These are phyloP conservation scores for Paramecium bursaria DNA, from an alignment of 73 alveolate genomes.

Conservation along the genomic window DNA sequence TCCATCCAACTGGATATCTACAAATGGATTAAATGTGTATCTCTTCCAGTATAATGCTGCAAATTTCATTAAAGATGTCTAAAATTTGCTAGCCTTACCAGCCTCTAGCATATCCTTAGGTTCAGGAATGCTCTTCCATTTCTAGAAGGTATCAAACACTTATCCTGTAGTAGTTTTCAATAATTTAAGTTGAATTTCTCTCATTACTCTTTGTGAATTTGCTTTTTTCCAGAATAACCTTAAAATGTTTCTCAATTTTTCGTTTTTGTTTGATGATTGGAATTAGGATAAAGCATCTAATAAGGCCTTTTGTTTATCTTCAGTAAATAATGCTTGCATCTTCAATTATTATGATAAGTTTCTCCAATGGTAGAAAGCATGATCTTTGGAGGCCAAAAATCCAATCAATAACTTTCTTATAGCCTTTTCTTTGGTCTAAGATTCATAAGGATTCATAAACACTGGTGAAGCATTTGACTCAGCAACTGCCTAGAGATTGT, in stretches of 20 bases:
- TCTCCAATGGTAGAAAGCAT: too few relatives aligned
- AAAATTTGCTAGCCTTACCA: conserved; percentile 13
- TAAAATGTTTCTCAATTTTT: conserved; percentile 4
- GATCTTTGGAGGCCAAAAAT: too few relatives aligned
- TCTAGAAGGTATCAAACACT: neutral
- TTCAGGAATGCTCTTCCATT: conserved; percentile 40
- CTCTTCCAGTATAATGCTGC: neutral
- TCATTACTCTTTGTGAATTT: neutral
- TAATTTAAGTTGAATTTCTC: neutral
- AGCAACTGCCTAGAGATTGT: neutral
- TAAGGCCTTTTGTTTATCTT: conserved; percentile 13
- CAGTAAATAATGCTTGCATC: neutral
- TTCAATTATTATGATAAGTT: too few relatives aligned
- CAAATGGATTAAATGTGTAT: conserved; percentile 18
- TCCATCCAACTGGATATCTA: conserved; percentile 28
- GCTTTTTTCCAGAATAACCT: neutral
- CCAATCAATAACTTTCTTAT: neutral
- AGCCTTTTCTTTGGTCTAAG: conserved; percentile 4
- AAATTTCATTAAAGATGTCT: neutral
- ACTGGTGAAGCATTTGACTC: neutral
- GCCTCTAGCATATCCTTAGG: neutral
- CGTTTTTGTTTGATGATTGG: neutral
- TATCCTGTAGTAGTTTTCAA: conserved; percentile 12
- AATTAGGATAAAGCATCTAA: conserved; percentile 6
- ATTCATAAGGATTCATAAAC: neutral